Base-by-base conservation (phyloP, 2,329 filamentous ascomycete genomes). In the Herpotrichia juniperi region DNA sequence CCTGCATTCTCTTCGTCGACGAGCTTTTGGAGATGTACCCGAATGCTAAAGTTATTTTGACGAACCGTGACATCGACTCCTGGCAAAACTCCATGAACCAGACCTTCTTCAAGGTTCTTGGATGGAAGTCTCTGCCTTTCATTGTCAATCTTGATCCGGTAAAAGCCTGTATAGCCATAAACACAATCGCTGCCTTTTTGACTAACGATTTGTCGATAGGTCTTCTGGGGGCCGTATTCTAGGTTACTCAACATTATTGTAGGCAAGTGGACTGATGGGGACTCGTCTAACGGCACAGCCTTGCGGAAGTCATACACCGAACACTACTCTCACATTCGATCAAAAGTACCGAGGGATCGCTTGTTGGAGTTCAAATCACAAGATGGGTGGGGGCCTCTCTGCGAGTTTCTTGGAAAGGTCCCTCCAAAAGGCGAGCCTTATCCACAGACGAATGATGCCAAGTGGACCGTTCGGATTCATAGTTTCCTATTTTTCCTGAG, bases 1-100 rank as follows among this genome's bases (percentile, higher is more conserved):
- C 48, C 2, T 55, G 44, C 21, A 30, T 47, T n/a, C n/a, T 84
- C 37, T 90, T 90, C 63, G 84, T 84, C 47, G 82, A 86, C 69
- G 58, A 61, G 39, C 45, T 61, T 25, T 31, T 61, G 10, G 46
- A 50, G 24, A n/a, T 42, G 7, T 63, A 61, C 32, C 58, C 58
- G 2, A 46, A 56, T 25, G 58, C 60, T 5, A 63, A 61, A 47
- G 54, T 61, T 34, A 53, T 63, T n/a, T 42, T 63, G 4, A 61
- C 58, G 22, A 54, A 30, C 21, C 47, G 56, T 2, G 53, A 51
- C 28, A 40, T 57, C 14, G 50, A 53, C 24, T 48, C 44, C 4
- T 59, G 56, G 54, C 6, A 31, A 5, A 39, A 16, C 14, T 47
- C 34, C 1, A 42, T 56, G n/a, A 14, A 40, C 2, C 19, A 48